Base-by-base conservation (phyloP, 768 basidiomycete genomes). In the Xerocomus brunneocitrinus region DNA sequence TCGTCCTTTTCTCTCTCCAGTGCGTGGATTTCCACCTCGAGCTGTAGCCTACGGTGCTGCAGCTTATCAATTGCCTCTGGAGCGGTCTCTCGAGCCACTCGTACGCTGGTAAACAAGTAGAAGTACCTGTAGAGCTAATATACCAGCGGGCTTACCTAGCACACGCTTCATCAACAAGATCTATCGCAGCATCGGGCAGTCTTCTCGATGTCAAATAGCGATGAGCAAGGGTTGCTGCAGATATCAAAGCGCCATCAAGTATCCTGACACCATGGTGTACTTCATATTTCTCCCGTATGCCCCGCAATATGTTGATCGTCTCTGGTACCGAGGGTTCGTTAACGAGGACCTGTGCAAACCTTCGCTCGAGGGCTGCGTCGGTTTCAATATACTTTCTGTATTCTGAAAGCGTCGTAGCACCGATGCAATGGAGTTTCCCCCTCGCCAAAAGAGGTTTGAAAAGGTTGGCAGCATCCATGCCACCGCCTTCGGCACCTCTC, bases 1-100 rank as follows among this genome's bases (percentile, higher is more conserved):
- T 81, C 67, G 55, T 97, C 94, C 68, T 92, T 95, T 69, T 97
- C 94, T 44, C 93, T 82, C 66, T 94, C 90, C 48, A 98, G 74
- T 9, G 95, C 95, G 66, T 97, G 94, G 22, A 97, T 89, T 66
- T 97, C 95, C 19, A 98, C 85, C 64, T 98, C 90, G 28, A 98
- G 79, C 65, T 95, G 91, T 31, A 98, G 80, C 68, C 90, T 93
- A 48, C 79, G 79, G 19, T 94, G 84, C 65, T 95, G 91, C 16
- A 98, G 78, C 58, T 86, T 85, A 72, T 98, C 95, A 62, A 98
- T 89, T 3, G 80, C 87, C 71, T 98, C 95, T 0, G 95, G 95
- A 54, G 89, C 83, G 0, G 94, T 98, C 74, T 99, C 95, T 40
- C 92, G 85, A 27, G 91, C 91, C 25, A 98, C 92, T 53, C 94